Evolutionary conservation across 2,329 filamentous ascomycete species (phyloP).

Genomic region (Colletotrichum horii): DNA sequence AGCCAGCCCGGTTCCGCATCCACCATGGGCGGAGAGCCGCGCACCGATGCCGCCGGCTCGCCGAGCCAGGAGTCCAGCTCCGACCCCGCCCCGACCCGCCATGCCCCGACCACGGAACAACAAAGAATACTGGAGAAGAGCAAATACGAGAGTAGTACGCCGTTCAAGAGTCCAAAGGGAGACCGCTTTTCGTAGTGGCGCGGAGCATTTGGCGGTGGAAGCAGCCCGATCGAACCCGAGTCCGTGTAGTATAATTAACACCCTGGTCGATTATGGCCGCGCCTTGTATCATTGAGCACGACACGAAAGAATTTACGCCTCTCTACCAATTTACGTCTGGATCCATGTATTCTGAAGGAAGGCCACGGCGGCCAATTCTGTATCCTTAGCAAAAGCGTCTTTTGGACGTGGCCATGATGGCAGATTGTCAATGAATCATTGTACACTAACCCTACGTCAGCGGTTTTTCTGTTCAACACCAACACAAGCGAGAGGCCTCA

Average conservation of each 20-base stretch:
- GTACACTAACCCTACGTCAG: neutral
- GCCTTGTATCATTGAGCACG: conserved; percentile 12
- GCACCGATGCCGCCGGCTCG: conserved; percentile 62
- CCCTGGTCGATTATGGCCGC: neutral
- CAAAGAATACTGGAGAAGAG: conserved; percentile 77
- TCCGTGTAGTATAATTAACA: conserved; percentile 13
- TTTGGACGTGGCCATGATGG: neutral
- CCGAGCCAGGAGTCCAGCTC: conserved; percentile 75
- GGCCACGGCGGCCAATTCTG: neutral
- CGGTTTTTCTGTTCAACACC: neutral
- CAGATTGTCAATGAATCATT: neutral
- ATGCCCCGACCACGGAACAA: conserved; percentile 75
- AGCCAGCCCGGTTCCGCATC: conserved; percentile 36
- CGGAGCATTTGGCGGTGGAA: neutral
- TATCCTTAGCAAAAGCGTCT: neutral
- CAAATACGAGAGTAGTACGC: conserved; percentile 83
- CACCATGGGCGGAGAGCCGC: conserved; percentile 53
- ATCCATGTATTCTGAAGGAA: neutral
- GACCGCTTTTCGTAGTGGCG: conserved; percentile 74
- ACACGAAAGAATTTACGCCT: conserved; percentile 3
- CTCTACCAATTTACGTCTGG: neutral
- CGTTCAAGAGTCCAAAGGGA: conserved; percentile 81
- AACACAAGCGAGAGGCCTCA: neutral
- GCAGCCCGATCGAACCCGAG: neutral
- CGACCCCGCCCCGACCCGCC: conserved; percentile 86